Base-by-base conservation (phyloP, 2,329 filamentous ascomycete species). In the Hypoxylon sp. region DNA sequence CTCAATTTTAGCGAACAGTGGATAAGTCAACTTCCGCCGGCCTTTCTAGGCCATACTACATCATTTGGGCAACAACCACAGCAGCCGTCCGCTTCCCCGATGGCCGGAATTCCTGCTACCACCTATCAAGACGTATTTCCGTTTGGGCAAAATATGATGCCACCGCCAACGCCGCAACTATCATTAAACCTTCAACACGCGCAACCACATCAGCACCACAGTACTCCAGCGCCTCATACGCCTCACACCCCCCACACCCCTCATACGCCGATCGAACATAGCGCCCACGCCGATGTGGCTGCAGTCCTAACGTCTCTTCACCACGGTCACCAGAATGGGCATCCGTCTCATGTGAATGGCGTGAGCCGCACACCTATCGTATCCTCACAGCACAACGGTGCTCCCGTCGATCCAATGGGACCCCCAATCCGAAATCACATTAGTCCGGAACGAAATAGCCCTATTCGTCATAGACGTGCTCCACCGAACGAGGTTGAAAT, bases 11-110 rank as follows among this genome's bases (percentile, higher is more conserved):
- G 77, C 73, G 84, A 85, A 44, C 80, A 82, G 61, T 90, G 87
- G 87, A 78, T 74, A 58, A 68, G 83, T 51, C 87, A 89, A 65
- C 81, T 91, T 20, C 90, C 90, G 4, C 90, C 90, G 1, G 85
- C 85, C 54, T 89, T 92, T 71, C 87, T 92, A 81, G 90, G 90
- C 56, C 88, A 90, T 11, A 83, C 87, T 0, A 91, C 90, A 20
- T 91, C 89, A 2, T 87, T 88, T 70, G 89, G 89, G 17, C 85
- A 88, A 55, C 86, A 87, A 37, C 80, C 82, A 13, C 72, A 74
- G 30, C 74, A 77, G 40, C 71, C 77, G 6, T 74, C 79, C 14
- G 61, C 69, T 17, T 70, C 76, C 10, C 69, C 77, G 2, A 70
- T 77, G 14, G 70, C 77, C 13, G 73, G 72, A 14, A 65, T 81